Percentiles rank a stretch among this genome's conserved stretches.
These are phyloP conservation scores for Isabelozyma gotoi DNA, from an alignment of 805 yeast species.

Conservation along the genomic window DNA sequence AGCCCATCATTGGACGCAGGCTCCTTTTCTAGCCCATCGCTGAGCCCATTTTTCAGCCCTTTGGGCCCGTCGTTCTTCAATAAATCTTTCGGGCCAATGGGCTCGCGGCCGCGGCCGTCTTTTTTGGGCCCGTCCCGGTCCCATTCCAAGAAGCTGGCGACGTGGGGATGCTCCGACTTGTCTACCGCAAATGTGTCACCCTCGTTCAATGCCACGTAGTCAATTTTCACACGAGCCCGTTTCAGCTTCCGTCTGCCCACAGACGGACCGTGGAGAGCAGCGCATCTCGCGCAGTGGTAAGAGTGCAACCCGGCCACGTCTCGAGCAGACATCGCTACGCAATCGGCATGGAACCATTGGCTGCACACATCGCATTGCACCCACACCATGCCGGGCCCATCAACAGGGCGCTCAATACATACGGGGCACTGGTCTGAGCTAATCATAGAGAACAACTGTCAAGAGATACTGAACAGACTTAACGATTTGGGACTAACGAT, in stretches of 20 bases:
- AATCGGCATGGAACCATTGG: conserved; percentile 55
- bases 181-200: conserved; percentile 58
- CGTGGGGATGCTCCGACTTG: conserved; percentile 53
- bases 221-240: conserved; percentile 55
- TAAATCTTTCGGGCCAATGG: too few species aligned
- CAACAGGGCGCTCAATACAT: not conserved
- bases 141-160: conserved; percentile 24
- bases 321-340: conserved; percentile 38
- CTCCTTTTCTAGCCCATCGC: too few species aligned
- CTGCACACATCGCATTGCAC: conserved; percentile 56
- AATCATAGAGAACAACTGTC: not conserved
- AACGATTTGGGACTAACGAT: too few species aligned
- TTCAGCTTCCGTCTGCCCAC: conserved; percentile 51
- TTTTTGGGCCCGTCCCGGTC: too few species aligned
- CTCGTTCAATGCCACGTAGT: conserved; percentile 75
- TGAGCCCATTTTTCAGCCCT: too few species aligned
- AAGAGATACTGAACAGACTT: not conserved
- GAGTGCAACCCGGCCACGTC: conserved; percentile 40
- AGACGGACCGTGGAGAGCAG: conserved; percentile 47
- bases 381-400: conserved; percentile 35
- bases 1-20: too few species aligned
- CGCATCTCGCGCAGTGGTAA: conserved; percentile 59
- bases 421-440: not conserved
- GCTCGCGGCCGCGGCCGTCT: too few species aligned
- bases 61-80: too few species aligned